Evolutionary conservation across 2,329 filamentous ascomycete genomes (phyloP).

Genomic region (Pseudocercospora musae): DNA sequence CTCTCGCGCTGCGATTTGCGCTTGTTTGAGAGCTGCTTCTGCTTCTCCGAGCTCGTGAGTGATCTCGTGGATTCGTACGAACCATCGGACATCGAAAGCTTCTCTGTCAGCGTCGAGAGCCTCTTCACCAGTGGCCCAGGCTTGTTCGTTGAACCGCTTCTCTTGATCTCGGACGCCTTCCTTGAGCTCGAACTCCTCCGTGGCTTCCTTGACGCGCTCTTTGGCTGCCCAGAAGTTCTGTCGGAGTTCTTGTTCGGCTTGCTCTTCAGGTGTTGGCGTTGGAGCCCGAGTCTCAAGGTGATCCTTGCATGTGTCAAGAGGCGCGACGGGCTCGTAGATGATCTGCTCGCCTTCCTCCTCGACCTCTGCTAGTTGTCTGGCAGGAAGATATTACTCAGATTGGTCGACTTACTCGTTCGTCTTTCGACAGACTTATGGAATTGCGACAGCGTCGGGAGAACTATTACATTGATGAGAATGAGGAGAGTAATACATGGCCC

Average conservation of each 20-base stretch:
- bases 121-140: neutral
- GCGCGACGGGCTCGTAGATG: neutral
- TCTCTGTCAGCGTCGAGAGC: neutral
- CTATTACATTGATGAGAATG: neutral
- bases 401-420: neutral
- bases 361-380: neutral
- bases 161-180: neutral
- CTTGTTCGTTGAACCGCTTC: neutral
- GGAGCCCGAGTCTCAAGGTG: neutral
- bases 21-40: conserved; percentile 1
- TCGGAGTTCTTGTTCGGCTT: neutral
- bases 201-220: neutral
- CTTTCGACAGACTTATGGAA: neutral
- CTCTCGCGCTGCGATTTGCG: neutral
- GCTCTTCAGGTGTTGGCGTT: neutral
- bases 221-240: neutral
- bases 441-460: neutral
- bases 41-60: conserved; percentile 7
- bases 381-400: neutral
- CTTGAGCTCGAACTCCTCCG: neutral
- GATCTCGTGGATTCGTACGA: neutral
- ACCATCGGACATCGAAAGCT: conserved; percentile 8
- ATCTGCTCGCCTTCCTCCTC: neutral
- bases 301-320: neutral
- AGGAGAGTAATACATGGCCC: neutral